A percentile compares a stretch with the other conserved stretches of the same genome.
Conservation (phyloP, 108 stramenopile species). For the Pseudonitzschia multiseries region DNA sequence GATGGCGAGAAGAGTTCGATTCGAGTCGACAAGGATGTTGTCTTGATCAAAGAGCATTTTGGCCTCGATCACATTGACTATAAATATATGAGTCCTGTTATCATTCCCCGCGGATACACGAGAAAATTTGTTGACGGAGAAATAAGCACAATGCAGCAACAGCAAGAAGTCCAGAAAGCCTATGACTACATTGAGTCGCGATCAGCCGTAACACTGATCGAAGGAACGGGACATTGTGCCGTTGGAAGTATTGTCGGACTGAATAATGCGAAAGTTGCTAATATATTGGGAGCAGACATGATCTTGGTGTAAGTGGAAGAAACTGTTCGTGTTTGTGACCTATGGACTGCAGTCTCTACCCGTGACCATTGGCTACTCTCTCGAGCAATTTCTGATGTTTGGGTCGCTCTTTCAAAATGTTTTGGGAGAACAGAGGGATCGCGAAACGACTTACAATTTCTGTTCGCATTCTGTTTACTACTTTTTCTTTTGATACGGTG, state of each 20-base stretch:
- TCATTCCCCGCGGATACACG: conserved; percentile 94
- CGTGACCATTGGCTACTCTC: neutral
- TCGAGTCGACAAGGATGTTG: conserved; percentile 93
- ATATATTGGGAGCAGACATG: conserved; percentile 86
- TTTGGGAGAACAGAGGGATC: neutral
- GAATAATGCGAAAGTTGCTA: conserved; percentile 94
- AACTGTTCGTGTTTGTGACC: too few species aligned
- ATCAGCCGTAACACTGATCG: conserved; percentile 77
- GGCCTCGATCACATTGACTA: conserved; percentile 86
- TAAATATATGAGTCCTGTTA: conserved; percentile 91
- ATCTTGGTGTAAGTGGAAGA: conserved; percentile 53
- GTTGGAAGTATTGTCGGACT: conserved; percentile 94
- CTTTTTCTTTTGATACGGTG: neutral
- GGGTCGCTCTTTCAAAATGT: neutral
- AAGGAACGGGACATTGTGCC: conserved; percentile 97
- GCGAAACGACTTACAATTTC: neutral
- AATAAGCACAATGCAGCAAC: conserved; percentile 64
- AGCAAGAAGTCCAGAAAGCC: conserved; percentile 55
- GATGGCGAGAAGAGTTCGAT: conserved; percentile 51
- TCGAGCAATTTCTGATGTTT: neutral
- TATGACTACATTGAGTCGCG: conserved; percentile 51
- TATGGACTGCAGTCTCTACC: neutral
- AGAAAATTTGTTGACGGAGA: conserved; percentile 88
- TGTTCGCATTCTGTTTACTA: neutral
- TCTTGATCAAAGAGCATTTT: conserved; percentile 86